Percentiles rank a stretch among this genome's conserved stretches.
These are phyloP conservation scores for Aspergillus sclerotiicarbonarius DNA, from an alignment of 495 filamentous ascomycete species.

Conservation along the genomic window DNA sequence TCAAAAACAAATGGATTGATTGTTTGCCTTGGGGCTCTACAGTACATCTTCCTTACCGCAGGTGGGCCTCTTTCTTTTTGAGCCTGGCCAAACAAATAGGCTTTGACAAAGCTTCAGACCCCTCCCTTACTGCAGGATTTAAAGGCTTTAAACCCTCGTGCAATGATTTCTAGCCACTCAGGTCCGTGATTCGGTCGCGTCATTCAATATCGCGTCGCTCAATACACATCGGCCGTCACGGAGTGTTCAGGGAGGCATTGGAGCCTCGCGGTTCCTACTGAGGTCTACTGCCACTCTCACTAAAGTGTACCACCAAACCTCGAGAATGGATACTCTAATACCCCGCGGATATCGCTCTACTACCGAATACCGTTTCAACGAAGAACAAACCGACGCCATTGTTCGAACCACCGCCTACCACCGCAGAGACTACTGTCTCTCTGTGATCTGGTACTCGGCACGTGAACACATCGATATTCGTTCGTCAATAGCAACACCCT, in stretches of 20 bases:
- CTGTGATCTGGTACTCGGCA: slow-evolving; percentile 36
- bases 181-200: too few species aligned
- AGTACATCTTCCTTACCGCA: too few species aligned
- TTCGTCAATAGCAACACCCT: slow-evolving; percentile 32
- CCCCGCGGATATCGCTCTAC: neutral
- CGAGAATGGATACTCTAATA: neutral
- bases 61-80: too few species aligned
- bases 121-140: too few species aligned
- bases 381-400: slow-evolving; percentile 28
- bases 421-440: slow-evolving; percentile 31
- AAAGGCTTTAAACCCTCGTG: too few species aligned
- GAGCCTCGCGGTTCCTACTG: neutral
- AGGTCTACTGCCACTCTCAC: neutral
- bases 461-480: slow-evolving; percentile 17
- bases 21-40: too few species aligned
- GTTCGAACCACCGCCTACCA: slow-evolving; percentile 33
- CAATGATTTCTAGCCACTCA: too few species aligned
- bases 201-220: neutral
- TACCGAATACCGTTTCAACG: slow-evolving; percentile 12
- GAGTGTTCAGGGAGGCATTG: neutral
- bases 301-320: neutral
- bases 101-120: too few species aligned
- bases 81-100: too few species aligned
- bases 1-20: too few species aligned
- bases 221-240: neutral